phyloP scores from a whole-genome alignment of 2,329 filamentous ascomycete genomes.

The Tolypocladium nubicola region DNA sequence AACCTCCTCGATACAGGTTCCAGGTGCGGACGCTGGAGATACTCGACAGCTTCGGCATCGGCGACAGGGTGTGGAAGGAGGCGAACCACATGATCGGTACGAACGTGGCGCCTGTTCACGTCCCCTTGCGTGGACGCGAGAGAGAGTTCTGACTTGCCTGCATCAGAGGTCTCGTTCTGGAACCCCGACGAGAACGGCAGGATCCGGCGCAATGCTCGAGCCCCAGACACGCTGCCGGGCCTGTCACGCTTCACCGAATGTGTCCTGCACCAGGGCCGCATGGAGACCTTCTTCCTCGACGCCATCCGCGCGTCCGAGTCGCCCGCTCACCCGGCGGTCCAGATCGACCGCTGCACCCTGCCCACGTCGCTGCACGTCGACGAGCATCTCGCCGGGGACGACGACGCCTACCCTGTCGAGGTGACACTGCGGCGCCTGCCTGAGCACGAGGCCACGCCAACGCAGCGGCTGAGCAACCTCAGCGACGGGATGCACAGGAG shows the following conservation, averaged over 20 bases:
- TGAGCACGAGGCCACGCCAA: constrained; percentile 45
- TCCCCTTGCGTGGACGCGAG: no score
- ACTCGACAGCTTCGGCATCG: constrained; percentile 62
- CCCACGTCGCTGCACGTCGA: constrained; percentile 46
- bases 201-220: constrained; percentile 46
- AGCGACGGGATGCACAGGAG: constrained; percentile 48
- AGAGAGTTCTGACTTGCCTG: not conserved
- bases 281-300: constrained; percentile 57
- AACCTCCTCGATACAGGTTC: constrained; percentile 17
- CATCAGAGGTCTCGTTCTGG: constrained; percentile 27
- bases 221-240: constrained; percentile 51
- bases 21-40: constrained; percentile 60
- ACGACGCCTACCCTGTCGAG: constrained; percentile 47
- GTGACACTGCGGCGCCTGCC: constrained; percentile 46
- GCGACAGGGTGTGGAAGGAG: constrained; percentile 53
- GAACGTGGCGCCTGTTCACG: constrained; percentile 1
- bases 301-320: constrained; percentile 44
- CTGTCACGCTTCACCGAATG: constrained; percentile 54
- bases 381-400: constrained; percentile 34
- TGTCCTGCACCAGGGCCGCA: constrained; percentile 60
- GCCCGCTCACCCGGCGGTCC: constrained; percentile 19
- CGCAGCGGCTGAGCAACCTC: constrained; percentile 18
- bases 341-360: constrained; percentile 49
- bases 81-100: constrained; percentile 57
- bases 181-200: constrained; percentile 49